Evolutionary conservation across 768 basidiomycete genomes (phyloP).

Genomic region (Hygrocybe coccinea): DNA sequence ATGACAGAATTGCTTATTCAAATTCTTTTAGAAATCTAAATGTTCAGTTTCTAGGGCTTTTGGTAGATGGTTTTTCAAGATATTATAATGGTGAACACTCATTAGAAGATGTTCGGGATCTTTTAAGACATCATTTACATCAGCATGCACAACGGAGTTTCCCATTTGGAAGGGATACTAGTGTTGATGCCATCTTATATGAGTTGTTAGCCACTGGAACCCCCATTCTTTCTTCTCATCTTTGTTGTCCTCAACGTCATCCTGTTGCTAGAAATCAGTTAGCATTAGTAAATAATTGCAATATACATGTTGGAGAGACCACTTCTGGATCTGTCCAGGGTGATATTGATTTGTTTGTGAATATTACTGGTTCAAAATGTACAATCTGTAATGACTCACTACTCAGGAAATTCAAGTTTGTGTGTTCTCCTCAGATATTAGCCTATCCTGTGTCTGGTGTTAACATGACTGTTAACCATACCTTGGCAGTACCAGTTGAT

Average conservation of each 20-base stretch:
- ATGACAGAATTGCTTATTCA: neutral
- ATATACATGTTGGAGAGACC: neutral
- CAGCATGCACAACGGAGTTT: neutral
- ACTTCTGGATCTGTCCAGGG: too few species aligned
- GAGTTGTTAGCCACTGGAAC: neutral
- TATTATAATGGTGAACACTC: neutral
- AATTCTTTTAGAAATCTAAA: slow-evolving; percentile 1
- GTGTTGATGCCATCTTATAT: too few species aligned
- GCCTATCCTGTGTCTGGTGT: slow-evolving; percentile 6
- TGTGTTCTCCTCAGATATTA: slow-evolving; percentile 3
- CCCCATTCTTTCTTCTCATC: neutral
- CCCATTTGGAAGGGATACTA: neutral
- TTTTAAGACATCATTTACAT: neutral
- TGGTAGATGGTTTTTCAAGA: slow-evolving; percentile 3
- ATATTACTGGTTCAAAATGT: neutral
- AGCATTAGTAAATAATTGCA: neutral
- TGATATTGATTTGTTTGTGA: neutral
- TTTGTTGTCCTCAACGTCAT: neutral
- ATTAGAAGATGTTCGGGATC: neutral
- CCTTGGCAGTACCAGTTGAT: neutral
- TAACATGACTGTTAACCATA: slow-evolving; percentile 3
- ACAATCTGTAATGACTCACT: neutral
- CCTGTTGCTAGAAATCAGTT: neutral
- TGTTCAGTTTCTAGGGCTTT: neutral
- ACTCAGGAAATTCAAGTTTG: neutral